phyloP scores from a whole-genome alignment of 2,329 filamentous ascomycete genomes.

The Ceratocystis eucalypticola region DNA sequence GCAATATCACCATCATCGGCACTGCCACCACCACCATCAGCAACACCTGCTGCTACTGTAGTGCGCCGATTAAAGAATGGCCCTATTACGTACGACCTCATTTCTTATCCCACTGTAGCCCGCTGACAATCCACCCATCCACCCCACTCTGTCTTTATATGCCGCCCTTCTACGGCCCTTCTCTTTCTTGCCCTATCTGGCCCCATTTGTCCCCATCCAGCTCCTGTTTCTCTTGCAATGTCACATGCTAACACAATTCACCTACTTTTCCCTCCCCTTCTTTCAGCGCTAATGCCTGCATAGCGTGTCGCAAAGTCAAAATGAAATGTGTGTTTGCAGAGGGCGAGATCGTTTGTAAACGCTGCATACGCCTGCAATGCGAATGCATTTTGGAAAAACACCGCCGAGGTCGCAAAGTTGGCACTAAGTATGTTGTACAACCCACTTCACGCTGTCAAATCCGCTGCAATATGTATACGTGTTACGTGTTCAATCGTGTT shows the following conservation, averaged over 20 bases:
- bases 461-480: not conserved
- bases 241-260: not conserved
- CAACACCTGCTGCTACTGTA: not conserved
- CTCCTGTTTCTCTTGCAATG: not conserved
- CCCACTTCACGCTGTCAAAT: not conserved
- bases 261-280: not conserved
- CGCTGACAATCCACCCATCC: not conserved
- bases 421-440: conserved; percentile 24
- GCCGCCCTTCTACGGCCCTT: not conserved
- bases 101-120: not conserved
- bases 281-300: conserved; percentile 25
- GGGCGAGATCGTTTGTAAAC: conserved; percentile 25
- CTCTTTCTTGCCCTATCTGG: not conserved
- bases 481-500: not conserved
- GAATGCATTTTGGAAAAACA: conserved; percentile 30
- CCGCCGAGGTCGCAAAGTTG: conserved; percentile 29
- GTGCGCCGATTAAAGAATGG: conserved; percentile 17
- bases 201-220: not conserved
- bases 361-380: conserved; percentile 28
- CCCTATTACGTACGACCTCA: conserved; percentile 18
- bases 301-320: conserved; percentile 29
- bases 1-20: not conserved
- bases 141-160: not conserved
- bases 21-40: not conserved
- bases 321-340: conserved; percentile 27